phyloP scores from a whole-genome alignment of 176 grass and related monocot genomes.

The Luzula sylvatica region DNA sequence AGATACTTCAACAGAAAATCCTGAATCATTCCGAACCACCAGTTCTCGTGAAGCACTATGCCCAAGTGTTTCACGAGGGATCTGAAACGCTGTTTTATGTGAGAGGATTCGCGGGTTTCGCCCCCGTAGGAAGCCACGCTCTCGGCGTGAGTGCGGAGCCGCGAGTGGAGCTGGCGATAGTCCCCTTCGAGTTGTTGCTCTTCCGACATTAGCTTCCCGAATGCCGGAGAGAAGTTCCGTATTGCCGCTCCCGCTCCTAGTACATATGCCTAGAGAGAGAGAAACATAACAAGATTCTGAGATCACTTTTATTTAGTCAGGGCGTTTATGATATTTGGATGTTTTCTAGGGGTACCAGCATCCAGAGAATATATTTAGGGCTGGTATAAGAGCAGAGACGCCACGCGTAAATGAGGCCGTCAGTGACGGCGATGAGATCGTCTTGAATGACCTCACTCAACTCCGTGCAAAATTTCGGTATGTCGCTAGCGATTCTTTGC shows the following conservation, averaged over 20 bases:
- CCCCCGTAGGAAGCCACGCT: slow-evolving; percentile 99
- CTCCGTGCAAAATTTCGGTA: slow-evolving; percentile 92
- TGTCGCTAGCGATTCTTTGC: slow-evolving; percentile 94
- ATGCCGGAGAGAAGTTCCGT: slow-evolving; percentile 88
- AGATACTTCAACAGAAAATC: slow-evolving; percentile 98
- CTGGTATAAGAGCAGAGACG: slow-evolving; percentile 98
- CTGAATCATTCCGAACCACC: slow-evolving; percentile 99
- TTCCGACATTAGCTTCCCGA: slow-evolving; percentile 85
- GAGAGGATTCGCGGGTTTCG: slow-evolving; percentile 71
- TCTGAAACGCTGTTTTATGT: slow-evolving; percentile 75
- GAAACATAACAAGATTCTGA: not conserved
- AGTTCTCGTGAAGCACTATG: slow-evolving; percentile 81
- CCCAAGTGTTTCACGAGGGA: slow-evolving; percentile 75
- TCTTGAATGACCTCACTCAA: slow-evolving; percentile 96
- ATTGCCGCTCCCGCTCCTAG: slow-evolving; percentile 77
- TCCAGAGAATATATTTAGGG: slow-evolving; percentile 96
- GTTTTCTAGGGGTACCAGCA: slow-evolving; percentile 48
- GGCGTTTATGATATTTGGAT: no score
- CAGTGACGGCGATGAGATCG: slow-evolving; percentile 84
- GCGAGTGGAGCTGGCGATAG: slow-evolving; percentile 93
- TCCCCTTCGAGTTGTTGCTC: slow-evolving; percentile 96
- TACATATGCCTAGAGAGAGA: slow-evolving; percentile 75
- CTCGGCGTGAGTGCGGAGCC: slow-evolving; percentile 93
- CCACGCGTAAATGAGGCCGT: slow-evolving; percentile 91
- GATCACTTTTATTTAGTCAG: no score